Evolutionary conservation across 1,139 yeast species (phyloP), one percentile per base, ranked within the genome.

Genomic region (Sugiyamaella grinbergsii): DNA sequence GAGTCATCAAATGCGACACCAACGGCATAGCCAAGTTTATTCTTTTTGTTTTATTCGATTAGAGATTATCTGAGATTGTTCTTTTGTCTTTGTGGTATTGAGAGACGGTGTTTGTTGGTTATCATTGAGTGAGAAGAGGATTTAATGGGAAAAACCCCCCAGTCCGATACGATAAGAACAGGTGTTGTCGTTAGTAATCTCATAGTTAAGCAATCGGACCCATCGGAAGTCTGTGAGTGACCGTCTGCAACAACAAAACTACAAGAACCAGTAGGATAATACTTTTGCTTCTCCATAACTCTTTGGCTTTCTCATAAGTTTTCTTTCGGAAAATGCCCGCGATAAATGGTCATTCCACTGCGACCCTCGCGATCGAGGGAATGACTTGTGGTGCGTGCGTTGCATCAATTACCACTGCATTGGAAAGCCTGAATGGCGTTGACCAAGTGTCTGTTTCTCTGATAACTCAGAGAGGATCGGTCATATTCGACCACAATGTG

Each of bases 351-450:
- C 13, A 40, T n/a, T 40, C 34, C 7, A 32, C 23, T 6, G 40
- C 23, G n/a, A 38, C 37, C 23, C 36, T 50, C 22, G 50, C 58
- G 15, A 55, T 68, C 2, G 60, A 57, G 15, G 96, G 96, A 4
- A 90, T 90, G 96, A 88, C 96, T 4, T 90, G 96, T 63, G 86
- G 93, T 2, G 79, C 94, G 0, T 90, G 96, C 65, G 79, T 83
- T 2, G 75, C 81, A 1, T 72, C 91, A 0, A 80, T 90, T 32
- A 80, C 84, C 1, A 67, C 68, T 18, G 80, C 82, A 1, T 68
- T 88, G 24, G 73, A 74, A 50, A 58, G 63, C 0, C 41, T 78
- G 4, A 66, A 67, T 0, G 89, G 87, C 1, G 81, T 82, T 2
- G 62, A 40, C 2, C 62, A 64, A 16, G 90, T 75, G 0, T 72